These are phyloP conservation scores for Candida sonorensis DNA, from an alignment of 805 yeast species.

Conservation along the genomic window DNA sequence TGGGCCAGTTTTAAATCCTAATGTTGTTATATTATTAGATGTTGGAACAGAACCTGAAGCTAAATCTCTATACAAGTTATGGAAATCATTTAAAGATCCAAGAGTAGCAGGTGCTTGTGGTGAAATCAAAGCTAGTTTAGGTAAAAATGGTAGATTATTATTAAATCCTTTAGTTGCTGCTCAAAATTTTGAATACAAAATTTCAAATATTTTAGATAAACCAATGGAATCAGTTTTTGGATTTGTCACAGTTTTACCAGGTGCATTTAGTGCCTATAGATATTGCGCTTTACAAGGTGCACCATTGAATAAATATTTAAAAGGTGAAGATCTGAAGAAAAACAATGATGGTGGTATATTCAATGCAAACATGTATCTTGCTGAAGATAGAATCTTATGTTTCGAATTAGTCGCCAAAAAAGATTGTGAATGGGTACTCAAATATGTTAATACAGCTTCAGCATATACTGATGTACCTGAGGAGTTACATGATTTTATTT, in stretches of 20 bases:
- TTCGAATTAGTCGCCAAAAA: constrained; percentile 90
- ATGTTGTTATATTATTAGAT: constrained; percentile 76
- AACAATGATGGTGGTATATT: constrained; percentile 66
- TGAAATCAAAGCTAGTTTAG: constrained; percentile 83
- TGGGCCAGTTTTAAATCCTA: constrained; percentile 75
- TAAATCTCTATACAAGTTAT: constrained; percentile 78
- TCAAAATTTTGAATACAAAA: constrained; percentile 94
- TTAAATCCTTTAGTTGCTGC: constrained; percentile 90
- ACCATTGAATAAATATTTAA: constrained; percentile 84
- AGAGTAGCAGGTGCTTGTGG: constrained; percentile 98
- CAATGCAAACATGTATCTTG: constrained; percentile 93
- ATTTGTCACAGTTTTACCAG: constrained; percentile 89
- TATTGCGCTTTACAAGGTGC: constrained; percentile 76
- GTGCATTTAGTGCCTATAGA: constrained; percentile 94
- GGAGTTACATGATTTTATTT: constrained; percentile 72
- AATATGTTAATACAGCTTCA: constrained; percentile 79
- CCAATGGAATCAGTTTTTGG: constrained; percentile 96
- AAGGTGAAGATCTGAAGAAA: constrained; percentile 80
- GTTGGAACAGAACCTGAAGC: constrained; percentile 91
- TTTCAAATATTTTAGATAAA: constrained; percentile 89
- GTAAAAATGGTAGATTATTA: constrained; percentile 41
- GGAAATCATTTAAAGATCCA: constrained; percentile 78
- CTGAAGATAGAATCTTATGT: constrained; percentile 93
- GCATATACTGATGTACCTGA: constrained; percentile 98
- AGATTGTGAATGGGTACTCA: constrained; percentile 65